Base-by-base conservation (phyloP, 495 filamentous ascomycete genomes). In the Aspergillus coremiiformis region DNA sequence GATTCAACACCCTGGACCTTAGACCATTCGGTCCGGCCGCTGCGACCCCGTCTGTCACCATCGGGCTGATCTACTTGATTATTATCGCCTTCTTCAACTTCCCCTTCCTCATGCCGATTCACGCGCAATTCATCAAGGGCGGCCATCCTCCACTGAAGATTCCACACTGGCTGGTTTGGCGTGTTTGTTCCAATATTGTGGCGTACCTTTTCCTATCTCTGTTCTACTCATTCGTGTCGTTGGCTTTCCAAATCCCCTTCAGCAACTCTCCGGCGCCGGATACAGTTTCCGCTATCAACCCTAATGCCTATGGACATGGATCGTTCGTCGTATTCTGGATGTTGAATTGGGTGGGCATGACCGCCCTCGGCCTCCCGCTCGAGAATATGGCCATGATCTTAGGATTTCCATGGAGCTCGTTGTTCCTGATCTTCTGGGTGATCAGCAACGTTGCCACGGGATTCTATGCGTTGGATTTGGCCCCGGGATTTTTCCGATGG, bases 381-480 rank as follows among this genome's bases (percentile, higher is more conserved):
- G 84, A 87, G 71, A 89, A 87, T 55, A 82, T 84, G 59, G 82
- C 78, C 0, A 88, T 87, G 83, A 56, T 86, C 12, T 60, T 86
- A 3, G 84, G 85, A 0, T 69, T 77, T 49, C 84, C 83, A 0
- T 89, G 80, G 79, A 84, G 80, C 9, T 75, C 82, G 1, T 66
- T 86, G 14, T 88, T 84, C 76, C 62, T 89, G 3, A 85, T 89
- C 52, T 88, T 87, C 60, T 88, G 84, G 85, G 81, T 87, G 23
- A 85, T 87, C 46, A 82, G 79, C 3, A 88, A 88, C 60, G 82
- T 87, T 3, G 64, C 75, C 0, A 85, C 82, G 0, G 71, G 73
- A 0, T 87, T 89, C 63, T 85, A 87, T 66, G 58, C 73, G 1
- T 58, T 88, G 22, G 77, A 77, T 27, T 51, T 88, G 19, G 77